phyloP scores from a whole-genome alignment of 495 filamentous ascomycete genomes.

The Neurospora intermedia region DNA sequence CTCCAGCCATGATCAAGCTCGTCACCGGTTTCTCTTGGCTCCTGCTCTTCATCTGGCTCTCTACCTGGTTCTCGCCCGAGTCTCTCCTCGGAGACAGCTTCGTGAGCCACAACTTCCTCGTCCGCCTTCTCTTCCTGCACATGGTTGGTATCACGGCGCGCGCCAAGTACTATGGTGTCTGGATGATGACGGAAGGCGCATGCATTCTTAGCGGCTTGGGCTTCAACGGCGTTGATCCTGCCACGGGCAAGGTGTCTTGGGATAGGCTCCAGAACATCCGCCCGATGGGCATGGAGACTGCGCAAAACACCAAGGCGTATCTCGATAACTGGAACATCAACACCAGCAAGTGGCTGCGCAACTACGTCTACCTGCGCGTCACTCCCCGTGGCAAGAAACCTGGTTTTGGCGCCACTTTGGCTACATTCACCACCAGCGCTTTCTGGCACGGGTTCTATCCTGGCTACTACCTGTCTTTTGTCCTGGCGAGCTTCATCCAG shows the following conservation, averaged over 20 bases:
- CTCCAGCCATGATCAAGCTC: slow-evolving; percentile 72
- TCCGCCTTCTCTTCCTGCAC: slow-evolving; percentile 65
- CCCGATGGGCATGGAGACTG: slow-evolving; percentile 69
- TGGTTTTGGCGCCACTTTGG: slow-evolving; percentile 87
- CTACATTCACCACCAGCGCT: slow-evolving; percentile 85
- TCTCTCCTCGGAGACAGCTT: slow-evolving; percentile 49
- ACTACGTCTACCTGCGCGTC: slow-evolving; percentile 91
- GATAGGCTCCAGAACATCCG: slow-evolving; percentile 80
- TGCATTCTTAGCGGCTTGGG: slow-evolving; percentile 91
- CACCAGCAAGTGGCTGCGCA: slow-evolving; percentile 92
- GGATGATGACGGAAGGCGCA: slow-evolving; percentile 84
- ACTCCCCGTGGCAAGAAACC: slow-evolving; percentile 94
- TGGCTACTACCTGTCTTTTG: slow-evolving; percentile 86
- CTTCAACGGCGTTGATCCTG: slow-evolving; percentile 83
- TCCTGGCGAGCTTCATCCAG: slow-evolving; percentile 82
- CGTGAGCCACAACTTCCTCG: slow-evolving; percentile 54
- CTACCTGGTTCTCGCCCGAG: slow-evolving; percentile 49
- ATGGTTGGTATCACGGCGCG: slow-evolving; percentile 73
- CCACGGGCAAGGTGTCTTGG: slow-evolving; percentile 77
- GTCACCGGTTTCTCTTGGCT: slow-evolving; percentile 68
- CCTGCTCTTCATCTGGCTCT: slow-evolving; percentile 62
- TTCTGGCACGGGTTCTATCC: slow-evolving; percentile 99
- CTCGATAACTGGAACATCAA: slow-evolving; percentile 96
- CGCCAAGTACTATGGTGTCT: slow-evolving; percentile 92
- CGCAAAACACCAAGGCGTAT: slow-evolving; percentile 83